These are phyloP conservation scores for Serendipita indica DNA, from an alignment of 768 basidiomycete species.

Conservation along the genomic window DNA sequence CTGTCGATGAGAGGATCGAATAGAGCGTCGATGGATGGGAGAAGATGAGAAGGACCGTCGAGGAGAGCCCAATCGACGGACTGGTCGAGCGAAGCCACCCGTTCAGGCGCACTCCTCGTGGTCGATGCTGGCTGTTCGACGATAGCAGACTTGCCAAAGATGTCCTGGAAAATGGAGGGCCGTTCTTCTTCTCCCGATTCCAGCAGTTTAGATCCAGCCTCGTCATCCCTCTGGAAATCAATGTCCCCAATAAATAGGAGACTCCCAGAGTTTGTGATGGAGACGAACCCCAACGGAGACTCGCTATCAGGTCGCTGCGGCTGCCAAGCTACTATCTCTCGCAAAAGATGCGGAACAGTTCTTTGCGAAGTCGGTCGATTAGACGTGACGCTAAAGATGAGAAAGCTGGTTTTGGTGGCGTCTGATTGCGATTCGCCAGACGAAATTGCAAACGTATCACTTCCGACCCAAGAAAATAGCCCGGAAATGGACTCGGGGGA, in stretches of 20 bases:
- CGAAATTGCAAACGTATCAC: neutral
- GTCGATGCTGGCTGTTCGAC: slow-evolving; percentile 17
- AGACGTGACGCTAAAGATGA: slow-evolving; percentile 35
- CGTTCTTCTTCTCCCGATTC: slow-evolving; percentile 24
- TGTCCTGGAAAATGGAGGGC: slow-evolving; percentile 72
- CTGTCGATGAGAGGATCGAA: slow-evolving; percentile 49
- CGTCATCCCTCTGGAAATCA: slow-evolving; percentile 21
- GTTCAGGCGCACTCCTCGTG: slow-evolving; percentile 17
- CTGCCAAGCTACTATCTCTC: slow-evolving; percentile 29
- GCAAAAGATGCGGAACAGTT: slow-evolving; percentile 48
- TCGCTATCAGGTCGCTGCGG: slow-evolving; percentile 20
- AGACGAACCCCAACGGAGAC: slow-evolving; percentile 42
- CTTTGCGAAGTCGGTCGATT: slow-evolving; percentile 30
- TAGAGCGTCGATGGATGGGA: slow-evolving; percentile 56
- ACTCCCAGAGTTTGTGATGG: slow-evolving; percentile 51
- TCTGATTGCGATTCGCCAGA: slow-evolving; percentile 16
- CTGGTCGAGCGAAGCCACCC: slow-evolving; percentile 21
- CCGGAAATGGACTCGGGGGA: neutral
- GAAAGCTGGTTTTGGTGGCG: slow-evolving; percentile 27
- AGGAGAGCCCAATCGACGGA: slow-evolving; percentile 37
- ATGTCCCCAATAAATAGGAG: slow-evolving; percentile 56
- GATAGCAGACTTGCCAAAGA: slow-evolving; percentile 73
- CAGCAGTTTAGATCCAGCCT: slow-evolving; percentile 31
- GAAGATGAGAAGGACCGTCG: slow-evolving; percentile 56
- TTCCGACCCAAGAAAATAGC: neutral